Percentiles rank a stretch among this genome's conserved stretches.
Conservation (phyloP, 2,329 filamentous ascomycete genomes). For the Trichoderma aggressivum region DNA sequence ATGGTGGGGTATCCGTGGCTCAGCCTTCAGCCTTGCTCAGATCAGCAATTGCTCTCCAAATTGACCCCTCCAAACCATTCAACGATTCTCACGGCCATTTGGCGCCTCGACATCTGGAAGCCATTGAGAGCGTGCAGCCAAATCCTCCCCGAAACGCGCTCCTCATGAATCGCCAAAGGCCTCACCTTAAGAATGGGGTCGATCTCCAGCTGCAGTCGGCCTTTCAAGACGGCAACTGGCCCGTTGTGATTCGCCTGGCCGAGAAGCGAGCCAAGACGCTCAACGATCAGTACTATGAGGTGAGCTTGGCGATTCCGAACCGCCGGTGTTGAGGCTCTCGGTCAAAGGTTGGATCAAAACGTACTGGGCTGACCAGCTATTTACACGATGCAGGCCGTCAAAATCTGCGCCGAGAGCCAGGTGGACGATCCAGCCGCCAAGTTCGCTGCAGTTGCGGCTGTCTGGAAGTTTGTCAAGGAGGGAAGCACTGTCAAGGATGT, state of each 20-base stretch:
- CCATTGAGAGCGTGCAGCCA: neutral
- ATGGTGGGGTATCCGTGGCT: conserved; percentile 10
- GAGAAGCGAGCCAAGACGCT: conserved; percentile 47
- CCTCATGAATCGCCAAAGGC: conserved; percentile 35
- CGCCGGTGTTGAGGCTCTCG: neutral
- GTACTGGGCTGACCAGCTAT: neutral
- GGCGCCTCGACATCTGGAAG: neutral
- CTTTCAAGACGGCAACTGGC: conserved; percentile 54
- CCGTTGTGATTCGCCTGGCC: conserved; percentile 48
- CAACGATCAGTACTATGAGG: conserved; percentile 56
- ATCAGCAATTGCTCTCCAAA: neutral
- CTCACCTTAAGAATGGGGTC: conserved; percentile 46
- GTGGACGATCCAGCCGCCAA: conserved; percentile 48
- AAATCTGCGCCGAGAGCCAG: conserved; percentile 50
- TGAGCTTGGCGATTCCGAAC: conserved; percentile 28
- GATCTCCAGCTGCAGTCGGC: conserved; percentile 54
- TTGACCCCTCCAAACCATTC: conserved; percentile 4
- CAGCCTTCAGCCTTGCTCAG: neutral
- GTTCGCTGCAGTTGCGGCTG: conserved; percentile 41
- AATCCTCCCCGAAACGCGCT: neutral
- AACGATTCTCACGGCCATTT: neutral
- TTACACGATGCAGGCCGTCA: conserved; percentile 44
- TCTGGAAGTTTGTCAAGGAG: conserved; percentile 47
- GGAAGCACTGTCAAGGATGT: conserved; percentile 46
- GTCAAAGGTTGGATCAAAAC: no score